A percentile compares a stretch with the other conserved stretches of the same genome.
Evolutionary conservation across 2,329 filamentous ascomycete species (phyloP).

Genomic region (Trichoderma koningiopsis): DNA sequence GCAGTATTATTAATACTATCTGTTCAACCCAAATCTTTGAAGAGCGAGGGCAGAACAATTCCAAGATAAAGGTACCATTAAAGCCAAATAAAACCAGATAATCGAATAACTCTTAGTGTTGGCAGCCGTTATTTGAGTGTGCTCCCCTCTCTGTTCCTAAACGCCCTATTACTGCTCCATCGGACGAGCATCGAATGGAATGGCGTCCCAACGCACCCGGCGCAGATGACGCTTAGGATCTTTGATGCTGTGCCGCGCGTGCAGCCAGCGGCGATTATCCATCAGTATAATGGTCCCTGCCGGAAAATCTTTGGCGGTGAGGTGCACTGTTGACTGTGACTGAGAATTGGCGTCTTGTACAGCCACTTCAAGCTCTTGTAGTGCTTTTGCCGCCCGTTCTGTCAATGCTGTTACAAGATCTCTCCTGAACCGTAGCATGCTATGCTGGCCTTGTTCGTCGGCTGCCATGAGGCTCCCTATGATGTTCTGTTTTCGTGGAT

Average conservation of each 20-base stretch:
- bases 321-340: conserved; percentile 31
- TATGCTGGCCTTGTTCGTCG: conserved; percentile 2
- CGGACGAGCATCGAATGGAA: conserved; percentile 28
- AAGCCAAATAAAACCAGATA: not conserved
- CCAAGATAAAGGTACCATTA: not conserved
- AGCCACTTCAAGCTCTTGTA: conserved; percentile 32
- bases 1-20: not conserved
- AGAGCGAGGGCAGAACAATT: not conserved
- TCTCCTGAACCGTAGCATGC: conserved; percentile 36
- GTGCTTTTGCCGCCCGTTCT: conserved; percentile 29
- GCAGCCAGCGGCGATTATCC: conserved; percentile 42
- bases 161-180: not conserved
- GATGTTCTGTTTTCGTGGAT: conserved; percentile 28
- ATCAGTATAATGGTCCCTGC: conserved; percentile 37
- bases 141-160: not conserved
- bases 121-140: not conserved
- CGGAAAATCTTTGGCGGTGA: conserved; percentile 35
- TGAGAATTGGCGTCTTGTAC: conserved; percentile 28
- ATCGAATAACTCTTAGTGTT: not conserved
- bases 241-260: conserved; percentile 37
- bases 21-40: not conserved
- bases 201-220: conserved; percentile 41
- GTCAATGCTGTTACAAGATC: conserved; percentile 39
- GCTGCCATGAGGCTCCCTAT: conserved; percentile 32
- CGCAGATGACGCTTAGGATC: conserved; percentile 41